Conservation (phyloP, 2,329 filamentous ascomycete species). For the Fusarium newnesense region DNA sequence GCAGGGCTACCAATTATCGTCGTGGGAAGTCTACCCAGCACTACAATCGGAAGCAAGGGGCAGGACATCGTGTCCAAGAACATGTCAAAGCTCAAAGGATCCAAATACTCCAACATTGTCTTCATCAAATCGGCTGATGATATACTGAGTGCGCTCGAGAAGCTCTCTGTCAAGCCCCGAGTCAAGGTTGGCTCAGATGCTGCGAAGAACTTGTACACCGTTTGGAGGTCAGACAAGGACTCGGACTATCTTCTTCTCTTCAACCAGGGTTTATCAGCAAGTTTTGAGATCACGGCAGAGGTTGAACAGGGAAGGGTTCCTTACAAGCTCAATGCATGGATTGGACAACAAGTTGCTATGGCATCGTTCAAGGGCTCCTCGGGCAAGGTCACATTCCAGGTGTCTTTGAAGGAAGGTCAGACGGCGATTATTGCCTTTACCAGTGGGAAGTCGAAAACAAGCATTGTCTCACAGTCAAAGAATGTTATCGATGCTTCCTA, state of each 20-base stretch:
- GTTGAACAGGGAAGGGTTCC: background rate
- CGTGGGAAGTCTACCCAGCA: background rate
- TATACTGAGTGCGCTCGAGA: rapidly evolving
- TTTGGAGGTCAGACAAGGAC: rapidly evolving
- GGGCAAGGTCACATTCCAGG: rapidly evolving
- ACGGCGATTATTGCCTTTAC: rapidly evolving
- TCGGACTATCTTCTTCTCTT: background rate
- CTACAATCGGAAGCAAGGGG: background rate
- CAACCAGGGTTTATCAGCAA: background rate
- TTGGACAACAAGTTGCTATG: background rate
- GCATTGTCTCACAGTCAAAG: rapidly evolving
- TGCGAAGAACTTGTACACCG: background rate
- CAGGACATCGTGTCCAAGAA: background rate
- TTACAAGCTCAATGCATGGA: background rate
- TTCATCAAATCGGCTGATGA: background rate
- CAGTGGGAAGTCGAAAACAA: background rate
- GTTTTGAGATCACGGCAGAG: background rate
- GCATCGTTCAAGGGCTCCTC: background rate
- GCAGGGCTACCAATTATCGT: background rate
- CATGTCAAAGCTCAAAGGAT: background rate
- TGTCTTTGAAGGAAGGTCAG: rapidly evolving
- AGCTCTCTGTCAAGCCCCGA: background rate
- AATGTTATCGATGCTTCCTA: background rate
- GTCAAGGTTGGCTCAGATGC: rapidly evolving
- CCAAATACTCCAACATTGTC: background rate